phyloP scores from a whole-genome alignment of 768 basidiomycete genomes.

The Roridomyces roridus region DNA sequence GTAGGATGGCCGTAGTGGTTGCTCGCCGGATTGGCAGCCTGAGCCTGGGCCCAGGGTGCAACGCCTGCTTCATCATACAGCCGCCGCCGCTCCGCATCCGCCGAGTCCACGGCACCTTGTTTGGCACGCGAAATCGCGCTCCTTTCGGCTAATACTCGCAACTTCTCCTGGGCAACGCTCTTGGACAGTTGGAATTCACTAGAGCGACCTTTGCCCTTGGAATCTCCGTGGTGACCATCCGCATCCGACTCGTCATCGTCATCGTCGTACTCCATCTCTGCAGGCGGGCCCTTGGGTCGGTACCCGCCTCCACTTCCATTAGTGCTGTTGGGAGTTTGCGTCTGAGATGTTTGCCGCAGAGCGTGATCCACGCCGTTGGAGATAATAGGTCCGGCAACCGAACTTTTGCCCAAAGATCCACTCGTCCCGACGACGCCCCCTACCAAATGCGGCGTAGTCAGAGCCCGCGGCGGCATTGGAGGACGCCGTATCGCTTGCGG shows the following conservation, averaged over 20 bases:
- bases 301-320: slow-evolving; percentile 49
- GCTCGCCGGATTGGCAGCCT: background rate
- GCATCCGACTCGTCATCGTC: slow-evolving; percentile 50
- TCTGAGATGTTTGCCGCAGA: slow-evolving; percentile 2
- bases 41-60: slow-evolving; percentile 9
- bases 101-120: background rate
- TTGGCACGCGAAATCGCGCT: slow-evolving; percentile 32
- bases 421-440: background rate
- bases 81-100: slow-evolving; percentile 16
- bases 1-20: background rate
- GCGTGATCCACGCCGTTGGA: background rate
- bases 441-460: slow-evolving; percentile 21
- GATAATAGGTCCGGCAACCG: slow-evolving; percentile 18
- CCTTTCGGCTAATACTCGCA: slow-evolving; percentile 62
- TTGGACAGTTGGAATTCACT: slow-evolving; percentile 58
- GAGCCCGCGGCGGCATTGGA: slow-evolving; percentile 10
- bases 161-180: slow-evolving; percentile 72
- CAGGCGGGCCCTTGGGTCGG: slow-evolving; percentile 68
- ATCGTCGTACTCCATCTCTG: slow-evolving; percentile 68
- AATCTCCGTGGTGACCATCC: slow-evolving; percentile 5
- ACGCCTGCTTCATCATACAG: slow-evolving; percentile 15
- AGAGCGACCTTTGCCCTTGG: slow-evolving; percentile 11
- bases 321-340: slow-evolving; percentile 20
- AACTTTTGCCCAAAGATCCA: slow-evolving; percentile 23
- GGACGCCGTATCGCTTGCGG: slow-evolving; percentile 10